Conservation (phyloP, 2,329 filamentous ascomycete species). For the Trichoderma polysporum region DNA sequence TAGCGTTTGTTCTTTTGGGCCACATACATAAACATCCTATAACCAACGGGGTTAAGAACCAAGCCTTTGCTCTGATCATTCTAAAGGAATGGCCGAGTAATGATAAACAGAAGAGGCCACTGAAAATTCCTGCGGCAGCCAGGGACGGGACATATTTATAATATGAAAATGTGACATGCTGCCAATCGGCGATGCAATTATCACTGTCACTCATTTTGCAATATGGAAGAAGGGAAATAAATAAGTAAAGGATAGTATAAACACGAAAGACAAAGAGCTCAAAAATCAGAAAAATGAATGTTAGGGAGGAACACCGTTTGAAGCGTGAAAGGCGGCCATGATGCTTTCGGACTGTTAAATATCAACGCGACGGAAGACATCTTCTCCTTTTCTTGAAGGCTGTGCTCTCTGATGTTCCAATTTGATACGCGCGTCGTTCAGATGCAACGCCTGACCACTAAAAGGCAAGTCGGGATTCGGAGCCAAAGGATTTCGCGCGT, state of each 20-base stretch:
- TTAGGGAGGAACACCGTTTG: background rate
- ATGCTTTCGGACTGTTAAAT: background rate
- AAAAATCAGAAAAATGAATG: background rate
- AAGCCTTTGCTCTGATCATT: background rate
- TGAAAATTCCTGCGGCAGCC: background rate
- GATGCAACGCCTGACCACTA: background rate
- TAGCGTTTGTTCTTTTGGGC: conserved; percentile 32
- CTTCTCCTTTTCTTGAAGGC: background rate
- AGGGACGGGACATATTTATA: conserved; percentile 7
- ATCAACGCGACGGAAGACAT: background rate
- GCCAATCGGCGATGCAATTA: background rate
- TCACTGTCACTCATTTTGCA: background rate
- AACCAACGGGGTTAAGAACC: background rate
- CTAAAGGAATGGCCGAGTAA: background rate
- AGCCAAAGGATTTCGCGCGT: background rate
- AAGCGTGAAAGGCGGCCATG: background rate
- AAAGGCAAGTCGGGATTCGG: background rate
- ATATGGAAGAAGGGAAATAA: background rate
- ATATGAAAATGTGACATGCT: background rate
- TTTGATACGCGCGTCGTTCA: background rate
- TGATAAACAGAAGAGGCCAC: background rate
- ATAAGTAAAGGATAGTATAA: background rate
- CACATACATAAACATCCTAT: background rate
- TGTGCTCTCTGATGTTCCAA: background rate
- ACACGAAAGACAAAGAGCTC: background rate